phyloP scores from a whole-genome alignment of 495 filamentous ascomycete genomes.

The Friedmanniomyces endolithicus region DNA sequence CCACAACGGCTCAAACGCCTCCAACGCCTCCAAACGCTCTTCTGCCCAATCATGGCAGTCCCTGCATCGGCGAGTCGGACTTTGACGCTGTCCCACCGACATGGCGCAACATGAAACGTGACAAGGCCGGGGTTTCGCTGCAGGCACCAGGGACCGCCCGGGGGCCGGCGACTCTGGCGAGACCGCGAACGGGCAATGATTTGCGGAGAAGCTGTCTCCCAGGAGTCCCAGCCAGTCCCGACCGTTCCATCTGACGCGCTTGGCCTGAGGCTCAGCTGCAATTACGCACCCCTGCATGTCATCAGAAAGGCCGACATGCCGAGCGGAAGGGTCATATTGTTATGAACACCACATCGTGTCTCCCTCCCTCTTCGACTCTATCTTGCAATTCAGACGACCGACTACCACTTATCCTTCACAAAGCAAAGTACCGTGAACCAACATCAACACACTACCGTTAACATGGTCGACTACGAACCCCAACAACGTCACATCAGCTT shows the following conservation, averaged over 20 bases:
- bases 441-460: neutral
- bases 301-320: neutral
- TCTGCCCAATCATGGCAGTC: neutral
- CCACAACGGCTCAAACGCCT: neutral
- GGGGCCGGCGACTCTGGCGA: neutral
- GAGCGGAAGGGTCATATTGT: neutral
- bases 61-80: neutral
- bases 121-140: neutral
- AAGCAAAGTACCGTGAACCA: no score
- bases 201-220: neutral
- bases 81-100: neutral
- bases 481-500: constrained; percentile 4
- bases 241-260: neutral
- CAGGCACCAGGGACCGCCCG: neutral
- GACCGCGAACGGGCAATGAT: neutral
- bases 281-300: neutral
- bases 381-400: no score
- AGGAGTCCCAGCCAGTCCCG: neutral
- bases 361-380: no score
- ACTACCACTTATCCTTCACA: no score
- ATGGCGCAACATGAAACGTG: neutral
- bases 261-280: neutral
- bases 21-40: neutral
- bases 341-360: no score
- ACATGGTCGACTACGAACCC: constrained; percentile 1